A percentile compares a stretch with the other conserved stretches of the same genome.
Evolutionary conservation across 148 eudicot genomes (phyloP).

Genomic region (Limonium bicolor): DNA sequence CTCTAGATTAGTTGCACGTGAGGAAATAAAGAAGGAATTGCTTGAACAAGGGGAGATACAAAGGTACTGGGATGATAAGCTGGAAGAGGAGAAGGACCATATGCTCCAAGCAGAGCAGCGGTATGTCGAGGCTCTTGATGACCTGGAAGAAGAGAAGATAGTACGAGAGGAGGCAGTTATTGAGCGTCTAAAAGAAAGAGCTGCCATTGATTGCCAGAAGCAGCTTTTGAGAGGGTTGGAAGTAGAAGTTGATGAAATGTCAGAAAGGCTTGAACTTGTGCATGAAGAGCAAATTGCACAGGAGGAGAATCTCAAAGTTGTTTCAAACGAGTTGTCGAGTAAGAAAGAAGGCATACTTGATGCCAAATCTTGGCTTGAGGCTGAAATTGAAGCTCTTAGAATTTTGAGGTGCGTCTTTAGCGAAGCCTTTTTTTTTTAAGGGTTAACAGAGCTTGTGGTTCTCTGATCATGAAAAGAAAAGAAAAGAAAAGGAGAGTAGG

Average conservation of each 20-base stretch:
- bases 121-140: slow-evolving; percentile 25
- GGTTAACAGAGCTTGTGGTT: not conserved
- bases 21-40: slow-evolving; percentile 43
- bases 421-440: not conserved
- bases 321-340: slow-evolving; percentile 21
- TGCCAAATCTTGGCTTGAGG: slow-evolving; percentile 62
- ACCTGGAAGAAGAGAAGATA: slow-evolving; percentile 43
- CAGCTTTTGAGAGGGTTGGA: slow-evolving; percentile 55
- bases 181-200: slow-evolving; percentile 47
- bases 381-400: slow-evolving; percentile 83
- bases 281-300: slow-evolving; percentile 31
- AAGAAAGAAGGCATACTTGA: slow-evolving; percentile 56
- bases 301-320: slow-evolving; percentile 18
- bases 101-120: slow-evolving; percentile 25
- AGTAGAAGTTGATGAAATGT: slow-evolving; percentile 57
- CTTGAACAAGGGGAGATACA: slow-evolving; percentile 64
- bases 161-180: slow-evolving; percentile 32
- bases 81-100: slow-evolving; percentile 40
- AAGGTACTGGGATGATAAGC: slow-evolving; percentile 42
- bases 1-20: slow-evolving; percentile 33
- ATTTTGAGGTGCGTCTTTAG: slow-evolving; percentile 50
- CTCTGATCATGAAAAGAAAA: not conserved
- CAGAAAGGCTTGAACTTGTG: slow-evolving; percentile 48
- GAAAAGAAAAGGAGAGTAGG: not conserved
- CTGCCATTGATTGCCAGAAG: slow-evolving; percentile 79